These are phyloP conservation scores for Naumovozyma dairenensis DNA, from an alignment of 805 yeast genomes.

Conservation along the genomic window DNA sequence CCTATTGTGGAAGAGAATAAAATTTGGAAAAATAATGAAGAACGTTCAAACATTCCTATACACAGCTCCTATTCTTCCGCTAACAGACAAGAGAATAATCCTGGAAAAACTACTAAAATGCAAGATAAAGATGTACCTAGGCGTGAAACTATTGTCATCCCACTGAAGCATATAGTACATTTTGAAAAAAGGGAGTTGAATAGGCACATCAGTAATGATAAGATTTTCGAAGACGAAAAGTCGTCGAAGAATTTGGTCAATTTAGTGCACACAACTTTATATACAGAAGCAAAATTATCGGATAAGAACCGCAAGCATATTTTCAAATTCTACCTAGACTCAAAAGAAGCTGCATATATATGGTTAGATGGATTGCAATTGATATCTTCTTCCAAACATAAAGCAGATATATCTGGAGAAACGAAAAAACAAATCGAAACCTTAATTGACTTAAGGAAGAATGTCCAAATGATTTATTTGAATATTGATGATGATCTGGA, in stretches of 20 bases:
- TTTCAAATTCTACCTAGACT: constrained; percentile 59
- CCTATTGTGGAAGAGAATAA: constrained; percentile 57
- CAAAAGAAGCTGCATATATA: constrained; percentile 53
- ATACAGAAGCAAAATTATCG: constrained; percentile 45
- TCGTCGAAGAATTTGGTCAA: constrained; percentile 37
- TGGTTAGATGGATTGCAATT: constrained; percentile 75
- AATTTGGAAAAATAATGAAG: constrained; percentile 9
- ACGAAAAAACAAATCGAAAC: constrained; percentile 36
- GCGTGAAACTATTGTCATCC: constrained; percentile 33
- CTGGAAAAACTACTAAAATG: not conserved
- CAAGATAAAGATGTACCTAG: not conserved
- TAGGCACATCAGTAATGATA: constrained; percentile 4
- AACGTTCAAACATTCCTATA: not conserved
- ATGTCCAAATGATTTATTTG: constrained; percentile 40
- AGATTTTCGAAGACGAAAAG: not conserved
- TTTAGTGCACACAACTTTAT: constrained; percentile 46
- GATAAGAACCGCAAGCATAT: constrained; percentile 35
- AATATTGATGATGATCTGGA: constrained; percentile 27
- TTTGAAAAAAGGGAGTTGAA: constrained; percentile 43
- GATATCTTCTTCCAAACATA: constrained; percentile 29
- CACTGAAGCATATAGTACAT: constrained; percentile 40
- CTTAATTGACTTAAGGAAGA: constrained; percentile 37
- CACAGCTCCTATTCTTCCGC: too few relatives aligned
- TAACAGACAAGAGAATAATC: too few relatives aligned
- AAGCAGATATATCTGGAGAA: constrained; percentile 30